phyloP scores from a whole-genome alignment of 306 rosid species.

The Casuarina equisetifolia region DNA sequence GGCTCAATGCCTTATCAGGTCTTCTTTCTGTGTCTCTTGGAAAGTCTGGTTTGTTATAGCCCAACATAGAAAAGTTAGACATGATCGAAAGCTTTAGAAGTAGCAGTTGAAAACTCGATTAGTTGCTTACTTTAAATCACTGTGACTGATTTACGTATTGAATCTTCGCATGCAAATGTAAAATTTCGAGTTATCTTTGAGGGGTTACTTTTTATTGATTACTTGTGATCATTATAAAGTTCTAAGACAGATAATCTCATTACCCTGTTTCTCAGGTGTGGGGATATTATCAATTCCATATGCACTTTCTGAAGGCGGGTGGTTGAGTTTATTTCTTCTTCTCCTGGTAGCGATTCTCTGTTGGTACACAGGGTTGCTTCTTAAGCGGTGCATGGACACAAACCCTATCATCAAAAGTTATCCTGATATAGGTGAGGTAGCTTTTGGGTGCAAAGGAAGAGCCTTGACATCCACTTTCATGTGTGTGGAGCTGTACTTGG shows the following conservation, averaged over 20 bases:
- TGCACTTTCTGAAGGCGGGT: conserved; percentile 74
- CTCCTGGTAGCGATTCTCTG: conserved; percentile 47
- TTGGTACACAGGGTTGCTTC: conserved; percentile 67
- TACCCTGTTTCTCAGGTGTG: conserved; percentile 43
- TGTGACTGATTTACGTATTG: not conserved
- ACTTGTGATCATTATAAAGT: not conserved
- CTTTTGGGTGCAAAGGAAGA: conserved; percentile 66
- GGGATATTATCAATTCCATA: conserved; percentile 76
- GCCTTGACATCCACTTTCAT: conserved; percentile 37
- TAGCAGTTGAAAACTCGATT: not conserved
- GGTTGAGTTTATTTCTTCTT: conserved; percentile 54
- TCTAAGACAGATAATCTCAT: not conserved
- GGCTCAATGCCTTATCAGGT: conserved; percentile 70
- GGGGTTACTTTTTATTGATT: not conserved
- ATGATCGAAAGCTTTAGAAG: not conserved
- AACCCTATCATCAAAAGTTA: conserved; percentile 44
- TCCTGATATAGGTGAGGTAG: conserved; percentile 58
- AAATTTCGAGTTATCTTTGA: not conserved
- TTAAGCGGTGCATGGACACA: conserved; percentile 52
- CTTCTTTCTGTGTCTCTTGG: not conserved
- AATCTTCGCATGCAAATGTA: not conserved
- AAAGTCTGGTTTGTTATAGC: not conserved
- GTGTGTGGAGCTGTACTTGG: conserved; percentile 49
- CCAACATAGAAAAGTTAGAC: not conserved
- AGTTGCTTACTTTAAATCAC: not conserved